A percentile compares a stretch with the other conserved stretches of the same genome.
These are phyloP conservation scores for Ophiostoma angusticollis DNA, from an alignment of 2,329 filamentous ascomycete species.

Conservation along the genomic window DNA sequence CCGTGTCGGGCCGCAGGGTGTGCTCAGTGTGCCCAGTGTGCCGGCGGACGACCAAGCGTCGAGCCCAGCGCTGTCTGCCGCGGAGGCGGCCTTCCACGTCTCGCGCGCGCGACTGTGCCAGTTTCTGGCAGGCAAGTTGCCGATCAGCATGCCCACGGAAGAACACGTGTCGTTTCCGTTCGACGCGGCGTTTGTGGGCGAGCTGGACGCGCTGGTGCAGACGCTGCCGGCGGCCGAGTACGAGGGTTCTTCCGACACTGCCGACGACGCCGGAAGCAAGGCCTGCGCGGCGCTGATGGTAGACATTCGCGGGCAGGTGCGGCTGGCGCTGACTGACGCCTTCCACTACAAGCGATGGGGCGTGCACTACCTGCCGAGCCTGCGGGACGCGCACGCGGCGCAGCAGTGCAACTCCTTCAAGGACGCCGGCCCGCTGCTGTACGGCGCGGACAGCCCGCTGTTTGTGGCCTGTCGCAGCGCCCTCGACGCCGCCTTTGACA, in stretches of 20 bases:
- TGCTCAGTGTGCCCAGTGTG: too few species aligned
- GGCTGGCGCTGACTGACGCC: constrained; percentile 28
- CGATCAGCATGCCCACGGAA: constrained; percentile 23
- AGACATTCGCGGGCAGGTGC: constrained; percentile 41
- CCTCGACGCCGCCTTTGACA: constrained; percentile 37
- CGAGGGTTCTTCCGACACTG: too few species aligned
- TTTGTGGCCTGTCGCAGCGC: constrained; percentile 37
- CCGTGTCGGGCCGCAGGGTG: too few species aligned
- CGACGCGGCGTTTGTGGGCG: neutral
- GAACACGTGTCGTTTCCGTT: constrained; percentile 22
- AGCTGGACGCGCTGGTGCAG: constrained; percentile 5
- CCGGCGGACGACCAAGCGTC: too few species aligned
- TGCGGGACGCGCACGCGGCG: constrained; percentile 41
- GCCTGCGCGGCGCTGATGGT: constrained; percentile 33
- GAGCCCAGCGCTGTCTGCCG: constrained; percentile 15
- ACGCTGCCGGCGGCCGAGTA: constrained; percentile 5
- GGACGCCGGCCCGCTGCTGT: constrained; percentile 43
- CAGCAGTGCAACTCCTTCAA: constrained; percentile 52
- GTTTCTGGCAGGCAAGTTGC: constrained; percentile 35
- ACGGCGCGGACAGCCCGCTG: constrained; percentile 36
- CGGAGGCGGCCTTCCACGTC: constrained; percentile 36
- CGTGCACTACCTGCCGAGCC: constrained; percentile 42
- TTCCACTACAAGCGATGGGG: constrained; percentile 40
- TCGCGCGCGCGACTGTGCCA: constrained; percentile 36
- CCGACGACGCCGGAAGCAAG: constrained; percentile 18